phyloP scores from a whole-genome alignment of 2,329 filamentous ascomycete genomes.

The Atkinsonella hypoxylon region DNA sequence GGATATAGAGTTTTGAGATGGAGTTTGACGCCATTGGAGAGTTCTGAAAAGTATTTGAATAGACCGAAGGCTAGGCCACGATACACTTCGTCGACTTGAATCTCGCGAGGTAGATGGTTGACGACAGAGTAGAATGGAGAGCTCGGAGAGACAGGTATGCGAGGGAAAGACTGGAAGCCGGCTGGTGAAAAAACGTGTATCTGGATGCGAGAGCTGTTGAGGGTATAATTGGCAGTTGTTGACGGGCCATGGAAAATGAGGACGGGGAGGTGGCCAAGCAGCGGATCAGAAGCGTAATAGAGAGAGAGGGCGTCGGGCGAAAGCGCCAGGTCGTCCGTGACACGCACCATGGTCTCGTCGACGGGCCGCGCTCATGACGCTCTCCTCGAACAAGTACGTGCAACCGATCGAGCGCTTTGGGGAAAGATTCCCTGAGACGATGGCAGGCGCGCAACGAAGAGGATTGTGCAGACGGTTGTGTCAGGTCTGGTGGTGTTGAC shows the following conservation, averaged over 20 bases:
- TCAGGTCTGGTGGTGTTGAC: neutral
- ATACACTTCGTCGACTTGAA: conserved; percentile 89
- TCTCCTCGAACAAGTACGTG: neutral
- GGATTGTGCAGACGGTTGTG: neutral
- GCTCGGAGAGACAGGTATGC: conserved; percentile 85
- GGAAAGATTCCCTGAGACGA: neutral
- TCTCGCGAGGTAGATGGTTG: conserved; percentile 78
- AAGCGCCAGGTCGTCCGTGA: conserved; percentile 66
- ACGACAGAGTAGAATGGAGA: conserved; percentile 87
- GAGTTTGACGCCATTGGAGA: conserved; percentile 64
- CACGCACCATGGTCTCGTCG: conserved; percentile 61
- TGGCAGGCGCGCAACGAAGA: neutral
- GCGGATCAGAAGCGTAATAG: conserved; percentile 78
- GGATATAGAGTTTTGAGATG: conserved; percentile 51
- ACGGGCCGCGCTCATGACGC: conserved; percentile 14
- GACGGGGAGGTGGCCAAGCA: conserved; percentile 69
- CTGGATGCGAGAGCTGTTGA: conserved; percentile 88
- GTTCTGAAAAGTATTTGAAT: conserved; percentile 86
- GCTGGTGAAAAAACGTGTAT: conserved; percentile 84
- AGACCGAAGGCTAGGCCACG: conserved; percentile 85
- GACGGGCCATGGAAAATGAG: conserved; percentile 89
- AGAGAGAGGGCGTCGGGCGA: conserved; percentile 73
- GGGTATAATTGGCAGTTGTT: conserved; percentile 74
- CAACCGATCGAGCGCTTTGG: neutral
- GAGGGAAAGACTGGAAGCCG: conserved; percentile 79